A percentile compares a stretch with the other conserved stretches of the same genome.
These are phyloP conservation scores for Fusarium sp. DNA, from an alignment of 2,329 filamentous ascomycete genomes.

Conservation along the genomic window DNA sequence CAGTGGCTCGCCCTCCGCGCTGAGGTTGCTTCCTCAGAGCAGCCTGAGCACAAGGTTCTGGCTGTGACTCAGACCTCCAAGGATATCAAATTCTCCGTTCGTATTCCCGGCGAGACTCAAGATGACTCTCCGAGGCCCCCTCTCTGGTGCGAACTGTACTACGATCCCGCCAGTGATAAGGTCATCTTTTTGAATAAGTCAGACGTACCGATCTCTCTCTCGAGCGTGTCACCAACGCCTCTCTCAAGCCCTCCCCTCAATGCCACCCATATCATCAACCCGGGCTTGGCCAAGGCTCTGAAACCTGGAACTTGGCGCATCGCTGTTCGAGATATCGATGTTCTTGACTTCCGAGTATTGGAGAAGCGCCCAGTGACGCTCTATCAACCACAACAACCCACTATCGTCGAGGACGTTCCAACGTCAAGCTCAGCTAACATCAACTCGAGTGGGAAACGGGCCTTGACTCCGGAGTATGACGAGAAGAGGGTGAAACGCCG, in stretches of 20 bases:
- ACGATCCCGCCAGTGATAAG: conserved; percentile 66
- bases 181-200: conserved; percentile 66
- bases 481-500: conserved; percentile 57
- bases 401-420: conserved; percentile 43
- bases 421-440: conserved; percentile 49
- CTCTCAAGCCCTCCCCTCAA: conserved; percentile 52
- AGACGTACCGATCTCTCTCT: conserved; percentile 61
- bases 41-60: conserved; percentile 64
- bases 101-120: conserved; percentile 60
- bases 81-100: conserved; percentile 68
- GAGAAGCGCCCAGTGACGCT: conserved; percentile 61
- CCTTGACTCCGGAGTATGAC: conserved; percentile 56
- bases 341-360: conserved; percentile 66
- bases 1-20: conserved; percentile 65
- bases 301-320: conserved; percentile 67
- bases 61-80: conserved; percentile 68
- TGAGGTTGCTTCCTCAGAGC: conserved; percentile 61
- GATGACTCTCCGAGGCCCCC: conserved; percentile 57
- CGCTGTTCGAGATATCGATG: conserved; percentile 57
- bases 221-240: conserved; percentile 55
- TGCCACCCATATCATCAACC: conserved; percentile 56
- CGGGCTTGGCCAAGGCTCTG: conserved; percentile 56
- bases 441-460: conserved; percentile 62
- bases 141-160: conserved; percentile 69
- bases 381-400: conserved; percentile 46